Base-by-base conservation (phyloP, 2,329 filamentous ascomycete genomes). In the Aspergillus floridensis region DNA sequence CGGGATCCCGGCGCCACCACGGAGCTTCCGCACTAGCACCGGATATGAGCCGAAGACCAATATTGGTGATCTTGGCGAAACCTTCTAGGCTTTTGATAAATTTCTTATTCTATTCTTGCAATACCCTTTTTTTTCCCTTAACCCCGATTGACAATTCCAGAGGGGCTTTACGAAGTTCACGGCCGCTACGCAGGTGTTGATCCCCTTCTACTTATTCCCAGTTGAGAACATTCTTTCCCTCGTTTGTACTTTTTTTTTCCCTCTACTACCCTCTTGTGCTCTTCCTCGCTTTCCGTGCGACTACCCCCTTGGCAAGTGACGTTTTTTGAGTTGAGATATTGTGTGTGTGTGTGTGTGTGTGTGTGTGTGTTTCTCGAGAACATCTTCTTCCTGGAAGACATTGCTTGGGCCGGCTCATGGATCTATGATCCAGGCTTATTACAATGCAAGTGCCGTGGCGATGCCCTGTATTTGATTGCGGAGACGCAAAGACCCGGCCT, bases 51-150 rank as follows among this genome's bases (percentile, higher is more conserved):
- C 78, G 59, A 78, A 80, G 56, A 75, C 82, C 63, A 81, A 81
- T 66, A 74, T 82, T 68, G 82, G 77, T 71, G 81, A 82, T 59
- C 74, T 84, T 49, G 84, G 84, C 47, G 83, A 86, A 73, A 84
- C 82, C n/a, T 86, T 81, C 71, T 86, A 75, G 74, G 53, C 56
- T 51, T 46, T 21, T 53, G 55, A 35, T 35, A 16, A 35, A 29
- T 47, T 52, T 38, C 24, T 56, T 59, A 29, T 46, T 52, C 29
- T 44, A 49, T 56, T 41, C 19, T 51, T 57, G 50, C 19, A 49
- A 32, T 59, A 48, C 48, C 49, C 49, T 51, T 53, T 38, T 52
- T 52, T 48, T 16, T 19, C 16, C 14, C 14, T 58, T 41, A 50
- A 32, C 49, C 61, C 49, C 41, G 56, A 24, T 31, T 10, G 41